Base-by-base conservation (phyloP, 2,329 filamentous ascomycete species). In the Byssothecium circinans region DNA sequence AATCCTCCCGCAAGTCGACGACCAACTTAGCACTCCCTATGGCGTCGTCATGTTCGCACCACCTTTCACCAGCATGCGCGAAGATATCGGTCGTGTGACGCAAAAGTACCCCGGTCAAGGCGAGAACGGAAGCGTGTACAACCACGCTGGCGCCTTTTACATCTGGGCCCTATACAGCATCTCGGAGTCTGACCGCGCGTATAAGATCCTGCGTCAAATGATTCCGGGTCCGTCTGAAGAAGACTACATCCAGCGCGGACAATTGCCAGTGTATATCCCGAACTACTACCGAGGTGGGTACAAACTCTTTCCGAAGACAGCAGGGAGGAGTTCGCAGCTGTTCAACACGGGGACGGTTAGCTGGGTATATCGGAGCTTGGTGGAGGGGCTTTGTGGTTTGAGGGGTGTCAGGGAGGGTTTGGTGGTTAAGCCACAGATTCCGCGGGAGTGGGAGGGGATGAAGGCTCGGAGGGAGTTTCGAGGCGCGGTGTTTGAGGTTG, bases 111-210 rank as follows among this genome's bases (percentile, higher is more conserved):
- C 79, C 2, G 80, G 80, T 2, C 78, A 78, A 36, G 80, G 75
- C n/a, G 80, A 83, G 64, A 83, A 83, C 60, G 80, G 73, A 1
- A 76, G 77, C 19, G 78, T 83, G 15, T 83, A 82, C 63, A 83
- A 82, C 68, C 80, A 83, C 60, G 79, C 80, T 0, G 75, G 72
- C 25, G 74, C 76, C 10, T 83, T 82, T 58, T 83, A 81, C 62
- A 72, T 78, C 39, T 76, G 80, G 69, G 75, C 75, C 10, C 61
- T 83, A 19, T 82, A 83, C 66, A 70, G 67, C 19, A 73, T 81
- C 50, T 74, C 72, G 18, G 69, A 81, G 51, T 64, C 66, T 1
- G 79, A 81, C 47, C 74, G 78, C 14, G 80, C 80, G 0, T 82
- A 75, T 60, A 65, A 62, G n/a, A 65, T 75, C 2, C 68, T 83